Evolutionary conservation across 2,329 filamentous ascomycete genomes (phyloP).

Genomic region (Alternaria sp.): DNA sequence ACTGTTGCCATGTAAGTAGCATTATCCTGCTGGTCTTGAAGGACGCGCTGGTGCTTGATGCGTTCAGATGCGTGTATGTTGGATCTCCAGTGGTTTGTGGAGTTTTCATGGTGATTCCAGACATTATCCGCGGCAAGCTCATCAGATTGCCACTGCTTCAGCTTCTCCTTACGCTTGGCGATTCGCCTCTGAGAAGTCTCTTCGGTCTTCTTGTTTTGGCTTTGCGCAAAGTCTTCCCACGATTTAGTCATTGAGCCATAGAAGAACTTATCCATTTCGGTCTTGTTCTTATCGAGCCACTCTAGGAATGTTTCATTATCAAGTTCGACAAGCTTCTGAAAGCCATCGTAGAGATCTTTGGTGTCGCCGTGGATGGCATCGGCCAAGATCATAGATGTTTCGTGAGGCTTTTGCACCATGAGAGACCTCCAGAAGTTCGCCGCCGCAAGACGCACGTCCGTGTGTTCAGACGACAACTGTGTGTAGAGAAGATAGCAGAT

Average conservation of each 20-base stretch:
- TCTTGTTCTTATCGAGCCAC: constrained; percentile 85
- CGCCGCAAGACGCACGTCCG: constrained; percentile 73
- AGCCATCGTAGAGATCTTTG: constrained; percentile 73
- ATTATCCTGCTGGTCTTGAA: constrained; percentile 95
- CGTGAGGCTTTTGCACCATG: constrained; percentile 88
- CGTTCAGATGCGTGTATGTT: constrained; percentile 94
- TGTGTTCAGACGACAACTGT: constrained; percentile 76
- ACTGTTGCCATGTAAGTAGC: constrained; percentile 76
- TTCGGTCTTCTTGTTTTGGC: constrained; percentile 80
- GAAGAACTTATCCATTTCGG: constrained; percentile 81
- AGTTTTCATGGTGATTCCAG: constrained; percentile 81
- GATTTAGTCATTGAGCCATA: constrained; percentile 78
- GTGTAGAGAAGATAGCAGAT: constrained; percentile 93
- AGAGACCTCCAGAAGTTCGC: constrained; percentile 90
- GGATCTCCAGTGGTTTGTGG: constrained; percentile 89
- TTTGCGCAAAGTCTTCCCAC: constrained; percentile 86
- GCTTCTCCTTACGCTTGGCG: constrained; percentile 77
- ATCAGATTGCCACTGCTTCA: constrained; percentile 80
- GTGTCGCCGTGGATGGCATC: constrained; percentile 75
- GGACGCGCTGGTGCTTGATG: constrained; percentile 83
- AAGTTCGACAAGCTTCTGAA: constrained; percentile 82
- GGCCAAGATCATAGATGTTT: constrained; percentile 75
- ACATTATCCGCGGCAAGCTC: constrained; percentile 72
- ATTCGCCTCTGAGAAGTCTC: constrained; percentile 75
- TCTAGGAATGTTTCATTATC: constrained; percentile 86